phyloP scores from a whole-genome alignment of 768 basidiomycete genomes.

The Roridomyces roridus region DNA sequence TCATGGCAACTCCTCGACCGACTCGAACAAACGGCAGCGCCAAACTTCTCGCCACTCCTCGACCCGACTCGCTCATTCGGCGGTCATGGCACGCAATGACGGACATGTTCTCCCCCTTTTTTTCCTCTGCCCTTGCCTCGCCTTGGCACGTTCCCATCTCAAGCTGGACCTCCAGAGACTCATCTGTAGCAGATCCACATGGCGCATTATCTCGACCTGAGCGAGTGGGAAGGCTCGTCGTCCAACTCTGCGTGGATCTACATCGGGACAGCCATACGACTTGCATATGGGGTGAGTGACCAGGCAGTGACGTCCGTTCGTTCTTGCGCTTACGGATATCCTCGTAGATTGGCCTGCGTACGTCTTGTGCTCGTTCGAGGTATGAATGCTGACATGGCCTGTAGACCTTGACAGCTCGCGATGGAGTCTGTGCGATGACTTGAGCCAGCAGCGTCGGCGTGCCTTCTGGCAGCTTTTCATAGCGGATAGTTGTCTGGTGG shows the following conservation, averaged over 20 bases:
- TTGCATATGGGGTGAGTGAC: constrained; percentile 67
- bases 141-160: constrained; percentile 50
- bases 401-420: no score
- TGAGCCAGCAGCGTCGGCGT: no score
- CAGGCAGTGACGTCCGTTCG: no score
- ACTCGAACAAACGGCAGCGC: background rate
- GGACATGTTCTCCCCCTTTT: constrained; percentile 71
- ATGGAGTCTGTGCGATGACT: no score
- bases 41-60: constrained; percentile 7
- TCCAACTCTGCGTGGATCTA: constrained; percentile 60
- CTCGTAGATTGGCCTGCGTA: no score
- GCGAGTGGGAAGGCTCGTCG: constrained; percentile 53
- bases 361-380: no score
- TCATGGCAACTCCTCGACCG: constrained; percentile 32
- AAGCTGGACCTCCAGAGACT: background rate
- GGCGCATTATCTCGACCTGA: constrained; percentile 60
- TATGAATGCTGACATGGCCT: no score
- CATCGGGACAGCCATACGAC: constrained; percentile 61
- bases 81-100: constrained; percentile 69
- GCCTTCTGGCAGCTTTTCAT: no score
- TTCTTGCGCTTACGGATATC: no score
- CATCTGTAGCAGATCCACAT: constrained; percentile 39
- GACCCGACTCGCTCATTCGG: constrained; percentile 48
- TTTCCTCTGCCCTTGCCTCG: constrained; percentile 60
- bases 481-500: no score